Evolutionary conservation across 2,329 filamentous ascomycete species (phyloP), one percentile per base, ranked within the genome.

Genomic region (Fusarium transvaalense): DNA sequence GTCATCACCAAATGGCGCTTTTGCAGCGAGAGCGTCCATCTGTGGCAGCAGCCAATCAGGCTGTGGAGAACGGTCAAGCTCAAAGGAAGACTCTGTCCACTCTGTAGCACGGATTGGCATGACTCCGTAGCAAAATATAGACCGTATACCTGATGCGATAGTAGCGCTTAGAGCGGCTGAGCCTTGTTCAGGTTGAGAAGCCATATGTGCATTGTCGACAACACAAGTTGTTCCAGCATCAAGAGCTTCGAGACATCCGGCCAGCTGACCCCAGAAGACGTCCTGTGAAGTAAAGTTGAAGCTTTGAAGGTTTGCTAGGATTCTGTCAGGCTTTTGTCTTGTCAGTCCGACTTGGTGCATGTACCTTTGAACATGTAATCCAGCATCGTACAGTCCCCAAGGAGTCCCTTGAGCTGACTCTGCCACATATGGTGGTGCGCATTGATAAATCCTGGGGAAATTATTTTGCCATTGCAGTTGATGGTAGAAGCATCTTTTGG

Each of bases 371-470:
- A 34, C 35, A 62, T 61, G 35, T 62, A 62, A 6, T 62, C 59
- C 14, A 62, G 19, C 59, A 62, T 62, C 0, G 57, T 62, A 8
- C 29, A 46, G 12, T 62, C 47, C 1, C 59, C 59, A 6, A 62
- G 59, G 10, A 51, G 38, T 0, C 59, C 59, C 7, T 62, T 62
- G 3, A 62, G 10, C 6, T 62, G 59, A 12, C 41, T 62, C 9
- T 62, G 60, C 57, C 57, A 62, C 27, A 62, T 29, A 3, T 62
- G 57, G 1, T 62, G 57, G 15, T 62, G 60, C 0, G 60, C 25
- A 3, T 63, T 57, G 1, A 63, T 38, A 1, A 63, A 56, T 0
- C 60, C 50, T 2, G 58, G 37, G 1, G 37, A 12, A 0, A 63
- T n/a, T 0, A 56, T 39, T 1, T 43, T 63, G 0, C 10, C 27